These are phyloP conservation scores for Angomonas deanei DNA, from an alignment of 208 protist genomes.

Conservation along the genomic window DNA sequence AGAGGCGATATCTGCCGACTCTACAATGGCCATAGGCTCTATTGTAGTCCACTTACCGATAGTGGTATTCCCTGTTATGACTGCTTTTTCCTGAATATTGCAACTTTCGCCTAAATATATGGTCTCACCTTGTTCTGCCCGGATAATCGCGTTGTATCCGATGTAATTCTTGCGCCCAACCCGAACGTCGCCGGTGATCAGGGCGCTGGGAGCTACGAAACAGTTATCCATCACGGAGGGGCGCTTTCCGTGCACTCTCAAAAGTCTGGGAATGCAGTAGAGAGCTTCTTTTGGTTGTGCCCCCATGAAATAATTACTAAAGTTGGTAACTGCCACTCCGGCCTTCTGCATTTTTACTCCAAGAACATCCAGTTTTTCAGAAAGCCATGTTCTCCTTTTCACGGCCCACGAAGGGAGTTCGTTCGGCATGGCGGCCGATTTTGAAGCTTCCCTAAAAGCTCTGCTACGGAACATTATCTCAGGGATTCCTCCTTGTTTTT, in stretches of 20 bases:
- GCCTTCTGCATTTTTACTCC: conserved; percentile 29
- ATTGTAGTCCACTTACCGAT: conserved; percentile 86
- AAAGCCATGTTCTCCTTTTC: conserved; percentile 42
- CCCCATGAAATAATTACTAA: conserved; percentile 68
- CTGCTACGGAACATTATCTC: not conserved
- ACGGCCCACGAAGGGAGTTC: conserved; percentile 71
- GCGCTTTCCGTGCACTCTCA: conserved; percentile 62
- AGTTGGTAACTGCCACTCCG: conserved; percentile 36
- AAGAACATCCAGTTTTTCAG: conserved; percentile 30
- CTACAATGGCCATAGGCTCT: conserved; percentile 87
- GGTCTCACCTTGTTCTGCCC: conserved; percentile 70
- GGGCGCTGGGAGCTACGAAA: conserved; percentile 82
- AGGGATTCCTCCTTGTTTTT: no score
- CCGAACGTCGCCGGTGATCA: conserved; percentile 80
- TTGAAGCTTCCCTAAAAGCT: not conserved
- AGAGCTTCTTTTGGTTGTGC: conserved; percentile 74
- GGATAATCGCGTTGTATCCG: conserved; percentile 85
- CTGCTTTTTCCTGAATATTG: conserved; percentile 88
- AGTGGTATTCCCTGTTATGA: conserved; percentile 79
- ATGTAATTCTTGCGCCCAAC: conserved; percentile 88
- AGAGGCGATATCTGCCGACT: conserved; percentile 78
- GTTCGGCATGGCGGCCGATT: not conserved
- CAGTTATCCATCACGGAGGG: conserved; percentile 86
- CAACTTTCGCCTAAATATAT: conserved; percentile 87
- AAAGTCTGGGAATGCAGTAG: conserved; percentile 70